phyloP scores from a whole-genome alignment of 148 eudicot genomes.

The Diospyros kaki region DNA sequence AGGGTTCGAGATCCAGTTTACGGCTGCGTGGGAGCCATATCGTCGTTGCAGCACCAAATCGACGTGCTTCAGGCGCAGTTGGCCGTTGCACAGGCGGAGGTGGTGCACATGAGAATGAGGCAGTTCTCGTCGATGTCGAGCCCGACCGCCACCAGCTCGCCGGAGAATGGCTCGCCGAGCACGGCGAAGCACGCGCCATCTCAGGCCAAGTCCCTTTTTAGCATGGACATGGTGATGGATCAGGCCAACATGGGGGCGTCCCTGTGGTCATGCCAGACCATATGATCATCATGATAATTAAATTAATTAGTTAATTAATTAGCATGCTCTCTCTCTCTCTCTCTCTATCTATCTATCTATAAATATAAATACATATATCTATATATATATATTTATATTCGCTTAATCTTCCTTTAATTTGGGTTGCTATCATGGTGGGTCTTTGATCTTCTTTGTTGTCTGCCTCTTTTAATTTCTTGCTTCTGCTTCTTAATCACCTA shows the following conservation, averaged over 20 bases:
- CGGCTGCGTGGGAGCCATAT: slow-evolving; percentile 91
- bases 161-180: slow-evolving; percentile 38
- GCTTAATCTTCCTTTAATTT: not conserved
- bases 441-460: slow-evolving; percentile 16
- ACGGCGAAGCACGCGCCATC: slow-evolving; percentile 20
- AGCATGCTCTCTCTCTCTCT: too few relatives aligned
- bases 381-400: too few relatives aligned
- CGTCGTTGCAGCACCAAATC: slow-evolving; percentile 75
- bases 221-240: slow-evolving; percentile 44
- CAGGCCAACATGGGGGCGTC: slow-evolving; percentile 52
- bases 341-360: too few relatives aligned
- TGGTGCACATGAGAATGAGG: slow-evolving; percentile 65
- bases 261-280: slow-evolving; percentile 41
- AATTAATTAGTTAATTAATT: slow-evolving; percentile 16
- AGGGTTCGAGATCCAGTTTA: slow-evolving; percentile 88
- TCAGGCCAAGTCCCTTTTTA: slow-evolving; percentile 32
- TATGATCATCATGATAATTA: too few relatives aligned
- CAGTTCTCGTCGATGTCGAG: slow-evolving; percentile 24
- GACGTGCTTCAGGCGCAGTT: slow-evolving; percentile 64
- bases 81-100: slow-evolving; percentile 82
- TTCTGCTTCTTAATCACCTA: slow-evolving; percentile 1
- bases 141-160: slow-evolving; percentile 24
- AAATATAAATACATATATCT: too few relatives aligned
- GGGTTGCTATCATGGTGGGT: slow-evolving; percentile 2
- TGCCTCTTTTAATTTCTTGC: slow-evolving; percentile 4